Conservation (phyloP, 1,284 basidiomycete genomes). For the Boletellus sp. region DNA sequence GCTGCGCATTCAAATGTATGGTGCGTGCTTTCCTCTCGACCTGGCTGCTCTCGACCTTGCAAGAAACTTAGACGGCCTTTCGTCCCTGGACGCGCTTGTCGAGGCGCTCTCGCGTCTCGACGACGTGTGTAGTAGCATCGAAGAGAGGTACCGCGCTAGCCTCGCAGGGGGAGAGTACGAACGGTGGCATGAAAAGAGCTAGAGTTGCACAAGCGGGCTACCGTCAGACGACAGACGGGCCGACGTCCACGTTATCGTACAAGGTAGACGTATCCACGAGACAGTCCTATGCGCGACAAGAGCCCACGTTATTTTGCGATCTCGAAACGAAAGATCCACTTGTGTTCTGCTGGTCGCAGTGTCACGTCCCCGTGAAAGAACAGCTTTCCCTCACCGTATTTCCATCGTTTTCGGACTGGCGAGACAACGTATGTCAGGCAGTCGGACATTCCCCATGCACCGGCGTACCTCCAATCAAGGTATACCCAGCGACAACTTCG, state of each 20-base stretch:
- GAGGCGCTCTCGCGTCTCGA: conserved; percentile 75
- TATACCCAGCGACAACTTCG: conserved; percentile 14
- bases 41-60: conserved; percentile 4
- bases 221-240: conserved; percentile 1
- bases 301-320: neutral
- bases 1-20: conserved; percentile 97
- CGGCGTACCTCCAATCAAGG: conserved; percentile 21
- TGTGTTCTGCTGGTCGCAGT: conserved; percentile 24
- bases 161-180: conserved; percentile 54
- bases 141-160: conserved; percentile 60
- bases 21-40: conserved; percentile 48
- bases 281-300: neutral
- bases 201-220: conserved; percentile 1
- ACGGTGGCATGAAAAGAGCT: conserved; percentile 66
- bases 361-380: conserved; percentile 20
- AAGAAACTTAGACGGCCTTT: conserved; percentile 59
- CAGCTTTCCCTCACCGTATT: conserved; percentile 26
- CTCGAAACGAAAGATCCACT: conserved; percentile 26
- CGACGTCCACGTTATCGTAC: conserved; percentile 1
- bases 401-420: conserved; percentile 26
- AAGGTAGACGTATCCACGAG: neutral
- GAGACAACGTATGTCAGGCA: conserved; percentile 5
- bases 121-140: conserved; percentile 64
- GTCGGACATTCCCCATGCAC: neutral
- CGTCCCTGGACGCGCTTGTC: conserved; percentile 75